Percentiles rank a stretch among this genome's conserved stretches.
phyloP scores from a whole-genome alignment of 768 basidiomycete species.

The Termitomyces sp. region DNA sequence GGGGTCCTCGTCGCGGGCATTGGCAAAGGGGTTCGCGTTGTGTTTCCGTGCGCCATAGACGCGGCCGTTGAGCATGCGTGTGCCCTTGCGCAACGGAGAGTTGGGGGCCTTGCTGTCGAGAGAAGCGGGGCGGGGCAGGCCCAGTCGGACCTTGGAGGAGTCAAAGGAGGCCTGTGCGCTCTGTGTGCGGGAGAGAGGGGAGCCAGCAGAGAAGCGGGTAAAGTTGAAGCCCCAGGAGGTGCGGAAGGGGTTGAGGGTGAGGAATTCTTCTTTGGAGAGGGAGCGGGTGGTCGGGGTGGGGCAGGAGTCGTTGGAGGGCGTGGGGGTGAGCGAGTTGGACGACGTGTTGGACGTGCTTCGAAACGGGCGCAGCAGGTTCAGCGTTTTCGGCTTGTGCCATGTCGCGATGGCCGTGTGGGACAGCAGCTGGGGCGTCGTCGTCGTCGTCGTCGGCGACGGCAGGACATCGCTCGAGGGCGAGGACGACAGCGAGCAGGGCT shows the following conservation, averaged over 20 bases:
- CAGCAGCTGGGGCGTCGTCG: conserved; percentile 23
- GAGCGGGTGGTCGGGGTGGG: conserved; percentile 28
- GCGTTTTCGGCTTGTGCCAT: conserved; percentile 22
- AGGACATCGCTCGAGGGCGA: background rate
- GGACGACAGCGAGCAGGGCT: conserved; percentile 7
- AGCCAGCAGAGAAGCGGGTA: background rate
- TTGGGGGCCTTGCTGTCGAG: background rate
- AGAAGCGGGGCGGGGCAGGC: background rate
- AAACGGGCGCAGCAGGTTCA: conserved; percentile 16
- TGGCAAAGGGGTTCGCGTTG: conserved; percentile 58
- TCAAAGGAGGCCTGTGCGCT: conserved; percentile 12
- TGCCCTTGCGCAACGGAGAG: conserved; percentile 30
- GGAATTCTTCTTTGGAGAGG: conserved; percentile 22
- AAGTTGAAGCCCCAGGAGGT: background rate
- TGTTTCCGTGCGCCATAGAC: conserved; percentile 58
- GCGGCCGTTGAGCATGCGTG: conserved; percentile 80
- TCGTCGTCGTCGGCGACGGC: conserved; percentile 15
- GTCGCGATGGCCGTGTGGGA: conserved; percentile 18
- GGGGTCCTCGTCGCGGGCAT: conserved; percentile 62
- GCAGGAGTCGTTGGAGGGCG: conserved; percentile 28
- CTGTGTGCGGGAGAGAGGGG: conserved; percentile 15
- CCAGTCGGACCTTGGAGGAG: too few species aligned
- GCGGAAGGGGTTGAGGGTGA: background rate
- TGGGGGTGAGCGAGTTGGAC: conserved; percentile 34
- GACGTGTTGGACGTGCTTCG: too few species aligned